Evolutionary conservation across 495 filamentous ascomycete genomes (phyloP), one percentile per base, ranked within the genome.

Genomic region (Lasiosphaeria hispida): DNA sequence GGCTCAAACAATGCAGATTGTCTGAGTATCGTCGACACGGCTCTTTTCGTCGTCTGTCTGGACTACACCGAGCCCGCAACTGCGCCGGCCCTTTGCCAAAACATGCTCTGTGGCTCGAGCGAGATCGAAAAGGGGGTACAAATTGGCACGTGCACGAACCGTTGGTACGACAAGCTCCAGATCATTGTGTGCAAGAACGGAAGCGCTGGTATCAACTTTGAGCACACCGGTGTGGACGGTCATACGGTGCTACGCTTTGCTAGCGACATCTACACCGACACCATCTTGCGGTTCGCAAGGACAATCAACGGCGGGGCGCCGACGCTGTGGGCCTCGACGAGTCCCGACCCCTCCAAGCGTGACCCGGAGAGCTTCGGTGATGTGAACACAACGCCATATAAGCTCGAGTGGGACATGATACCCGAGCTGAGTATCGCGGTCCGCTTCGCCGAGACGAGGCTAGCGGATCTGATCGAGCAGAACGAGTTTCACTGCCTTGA

Each of bases 101-200:
- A 97, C 73, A 97, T 98, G 93, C 89, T 98, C 39, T 97, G 95
- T 64, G 94, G 94, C 35, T 95, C 91, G 0, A 96, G 86, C 64
- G 87, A 93, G 58, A 87, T 98, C 14, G 87, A 96, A 68, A 86
- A 86, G 69, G 94, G 94, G 11, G 90, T 98, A 5, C 94, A 98
- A 72, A 89, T 96, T 36, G 94, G 94, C 17, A 98, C 94, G 36
- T 98, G 94, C 73, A 96, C 93, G 11, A 98, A 98, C 70, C 81
- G 94, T 52, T 98, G 94, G 94, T 98, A 98, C 66, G 94, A 98
- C 72, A 98, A 98, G 73, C 82, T 98, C 23, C 94, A 98, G 69
- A 97, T 98, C 59, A 98, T 98, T 53, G 94, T 98, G 39, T 97
- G 95, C 81, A 95, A 96, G 77, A 98, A 97, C 74, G 94, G 94